phyloP scores from a whole-genome alignment of 2,329 filamentous ascomycete species.

The Monilinia fructigena region DNA sequence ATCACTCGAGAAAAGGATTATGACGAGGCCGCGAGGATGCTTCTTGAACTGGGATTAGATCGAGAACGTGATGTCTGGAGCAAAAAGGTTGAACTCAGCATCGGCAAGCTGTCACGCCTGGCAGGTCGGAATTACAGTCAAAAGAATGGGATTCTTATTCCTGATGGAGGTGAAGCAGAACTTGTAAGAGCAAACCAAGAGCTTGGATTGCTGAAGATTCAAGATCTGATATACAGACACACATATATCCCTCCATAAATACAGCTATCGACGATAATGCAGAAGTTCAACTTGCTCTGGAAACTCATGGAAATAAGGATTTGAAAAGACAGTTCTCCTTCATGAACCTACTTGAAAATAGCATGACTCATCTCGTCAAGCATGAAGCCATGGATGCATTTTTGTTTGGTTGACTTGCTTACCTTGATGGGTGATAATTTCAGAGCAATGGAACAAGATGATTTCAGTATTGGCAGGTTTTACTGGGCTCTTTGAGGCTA shows the following conservation, averaged over 20 bases:
- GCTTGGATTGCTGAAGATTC: constrained; percentile 60
- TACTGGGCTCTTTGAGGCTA: constrained; percentile 53
- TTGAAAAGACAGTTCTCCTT: constrained; percentile 63
- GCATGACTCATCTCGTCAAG: constrained; percentile 66
- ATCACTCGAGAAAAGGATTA: constrained; percentile 75
- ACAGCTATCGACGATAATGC: constrained; percentile 77
- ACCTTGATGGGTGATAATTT: constrained; percentile 63
- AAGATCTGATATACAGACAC: constrained; percentile 73
- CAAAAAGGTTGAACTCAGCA: constrained; percentile 87
- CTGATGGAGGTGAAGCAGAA: constrained; percentile 42
- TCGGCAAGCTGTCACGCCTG: constrained; percentile 78
- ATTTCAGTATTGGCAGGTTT: constrained; percentile 62
- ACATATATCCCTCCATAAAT: constrained; percentile 65
- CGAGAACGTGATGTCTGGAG: constrained; percentile 83
- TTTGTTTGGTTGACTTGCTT: constrained; percentile 69
- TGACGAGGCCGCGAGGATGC: constrained; percentile 65
- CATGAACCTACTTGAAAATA: constrained; percentile 68
- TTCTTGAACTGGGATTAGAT: constrained; percentile 67
- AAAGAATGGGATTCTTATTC: constrained; percentile 37
- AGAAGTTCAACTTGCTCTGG: constrained; percentile 74
- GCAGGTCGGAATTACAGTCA: constrained; percentile 54
- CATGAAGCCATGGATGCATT: constrained; percentile 69
- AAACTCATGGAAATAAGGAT: constrained; percentile 50
- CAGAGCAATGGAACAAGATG: constrained; percentile 43
- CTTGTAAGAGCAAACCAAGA: constrained; percentile 34